These are phyloP conservation scores for Mucor circinelloides DNA, from an alignment of 371 early-diverging fungal species.

Conservation along the genomic window DNA sequence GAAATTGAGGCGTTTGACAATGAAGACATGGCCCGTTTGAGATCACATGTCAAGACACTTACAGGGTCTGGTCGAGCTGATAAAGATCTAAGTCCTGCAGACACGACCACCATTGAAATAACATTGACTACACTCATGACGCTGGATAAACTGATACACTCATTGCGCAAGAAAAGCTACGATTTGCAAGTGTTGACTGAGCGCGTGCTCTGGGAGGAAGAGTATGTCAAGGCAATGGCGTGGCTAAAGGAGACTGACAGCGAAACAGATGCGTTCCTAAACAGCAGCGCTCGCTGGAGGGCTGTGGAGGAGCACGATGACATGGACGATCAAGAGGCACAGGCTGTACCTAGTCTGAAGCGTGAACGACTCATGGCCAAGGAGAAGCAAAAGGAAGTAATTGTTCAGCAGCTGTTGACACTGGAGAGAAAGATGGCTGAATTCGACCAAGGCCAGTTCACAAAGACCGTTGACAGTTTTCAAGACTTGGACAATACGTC, in stretches of 20 bases:
- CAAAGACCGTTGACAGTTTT: constrained; percentile 38
- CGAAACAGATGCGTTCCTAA: constrained; percentile 35
- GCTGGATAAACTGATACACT: constrained; percentile 45
- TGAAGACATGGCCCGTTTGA: constrained; percentile 55
- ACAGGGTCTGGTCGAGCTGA: constrained; percentile 35
- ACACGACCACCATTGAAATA: constrained; percentile 58
- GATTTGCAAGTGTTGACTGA: constrained; percentile 41
- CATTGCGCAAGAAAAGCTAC: constrained; percentile 35
- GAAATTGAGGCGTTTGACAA: constrained; percentile 53
- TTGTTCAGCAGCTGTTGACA: constrained; percentile 32
- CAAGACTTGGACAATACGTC: constrained; percentile 49
- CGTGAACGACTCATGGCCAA: constrained; percentile 24
- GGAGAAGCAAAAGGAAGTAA: constrained; percentile 28
- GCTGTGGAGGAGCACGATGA: not conserved
- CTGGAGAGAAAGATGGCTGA: constrained; percentile 38
- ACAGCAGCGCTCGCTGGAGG: constrained; percentile 37
- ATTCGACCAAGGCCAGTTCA: constrained; percentile 49
- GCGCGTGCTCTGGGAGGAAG: constrained; percentile 53
- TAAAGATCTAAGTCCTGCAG: constrained; percentile 58
- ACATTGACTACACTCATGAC: constrained; percentile 51
- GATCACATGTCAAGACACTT: constrained; percentile 55
- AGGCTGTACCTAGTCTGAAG: constrained; percentile 7
- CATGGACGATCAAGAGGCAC: constrained; percentile 12
- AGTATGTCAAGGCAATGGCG: constrained; percentile 30
- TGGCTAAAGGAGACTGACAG: constrained; percentile 36